phyloP scores from a whole-genome alignment of 2,329 filamentous ascomycete species.

The Apiospora rasikravindrae region DNA sequence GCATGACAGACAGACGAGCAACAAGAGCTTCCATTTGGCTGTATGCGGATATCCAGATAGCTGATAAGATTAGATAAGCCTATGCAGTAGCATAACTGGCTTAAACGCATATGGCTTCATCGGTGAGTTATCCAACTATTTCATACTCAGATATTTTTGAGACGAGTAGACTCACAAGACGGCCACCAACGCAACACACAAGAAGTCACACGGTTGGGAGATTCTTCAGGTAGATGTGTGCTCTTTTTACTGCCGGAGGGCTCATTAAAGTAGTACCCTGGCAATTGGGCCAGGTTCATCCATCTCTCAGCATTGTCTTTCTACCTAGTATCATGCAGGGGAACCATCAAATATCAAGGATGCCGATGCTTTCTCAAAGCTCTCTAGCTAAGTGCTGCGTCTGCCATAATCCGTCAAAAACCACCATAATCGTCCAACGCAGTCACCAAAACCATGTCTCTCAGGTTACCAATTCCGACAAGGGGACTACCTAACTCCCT shows the following conservation, averaged over 20 bases:
- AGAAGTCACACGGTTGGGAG: neutral
- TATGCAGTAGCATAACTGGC: neutral
- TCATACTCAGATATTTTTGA: neutral
- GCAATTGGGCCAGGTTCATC: neutral
- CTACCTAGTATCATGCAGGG: neutral
- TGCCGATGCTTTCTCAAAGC: neutral
- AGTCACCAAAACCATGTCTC: constrained; percentile 6
- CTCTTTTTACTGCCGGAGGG: neutral
- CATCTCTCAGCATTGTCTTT: neutral
- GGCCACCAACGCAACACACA: neutral
- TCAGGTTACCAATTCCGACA: constrained; percentile 31
- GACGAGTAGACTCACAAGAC: neutral
- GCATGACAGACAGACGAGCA: neutral
- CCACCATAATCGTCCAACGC: constrained; percentile 9
- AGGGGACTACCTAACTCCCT: constrained; percentile 59
- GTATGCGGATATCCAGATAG: neutral
- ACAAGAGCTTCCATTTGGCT: neutral
- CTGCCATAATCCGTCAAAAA: constrained; percentile 3
- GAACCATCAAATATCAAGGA: neutral
- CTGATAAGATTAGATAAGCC: constrained; percentile 7
- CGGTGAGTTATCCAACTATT: neutral
- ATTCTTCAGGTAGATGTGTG: neutral
- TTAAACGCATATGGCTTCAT: neutral
- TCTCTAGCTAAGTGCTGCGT: neutral
- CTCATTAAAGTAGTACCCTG: neutral